Evolutionary conservation across 805 yeast genomes (phyloP).

Genomic region (Jamesozyma piceae): DNA sequence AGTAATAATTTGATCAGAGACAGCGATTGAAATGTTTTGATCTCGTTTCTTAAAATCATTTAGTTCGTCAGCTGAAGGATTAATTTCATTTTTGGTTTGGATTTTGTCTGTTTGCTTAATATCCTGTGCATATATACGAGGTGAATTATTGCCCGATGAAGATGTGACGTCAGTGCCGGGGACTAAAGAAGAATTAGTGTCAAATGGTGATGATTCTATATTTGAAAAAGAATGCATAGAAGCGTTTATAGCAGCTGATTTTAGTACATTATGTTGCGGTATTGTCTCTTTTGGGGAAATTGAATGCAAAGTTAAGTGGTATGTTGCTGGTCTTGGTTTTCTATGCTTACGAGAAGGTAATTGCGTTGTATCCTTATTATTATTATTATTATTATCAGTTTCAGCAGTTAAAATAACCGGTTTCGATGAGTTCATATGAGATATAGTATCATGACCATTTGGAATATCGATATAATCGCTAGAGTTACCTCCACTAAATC

Average conservation of each 20-base stretch:
- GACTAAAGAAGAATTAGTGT: not conserved
- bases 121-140: not conserved
- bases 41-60: not conserved
- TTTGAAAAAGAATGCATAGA: not conserved
- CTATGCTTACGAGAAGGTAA: constrained; percentile 33
- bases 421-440: not conserved
- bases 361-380: not conserved
- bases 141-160: not conserved
- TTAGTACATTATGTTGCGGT: too few relatives aligned
- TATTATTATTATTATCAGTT: not conserved
- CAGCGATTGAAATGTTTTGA: not conserved
- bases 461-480: not conserved
- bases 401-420: not conserved
- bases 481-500: not conserved
- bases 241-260: not conserved
- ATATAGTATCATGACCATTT: not conserved
- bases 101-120: not conserved
- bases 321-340: constrained; percentile 75
- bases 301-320: constrained; percentile 33
- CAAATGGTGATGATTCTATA: not conserved
- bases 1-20: not conserved
- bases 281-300: not conserved
- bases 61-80: not conserved
- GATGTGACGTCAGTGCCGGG: not conserved
- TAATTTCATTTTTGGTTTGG: not conserved